These are phyloP conservation scores for Phaeotremella fagi DNA, from an alignment of 768 basidiomycete genomes.

Conservation along the genomic window DNA sequence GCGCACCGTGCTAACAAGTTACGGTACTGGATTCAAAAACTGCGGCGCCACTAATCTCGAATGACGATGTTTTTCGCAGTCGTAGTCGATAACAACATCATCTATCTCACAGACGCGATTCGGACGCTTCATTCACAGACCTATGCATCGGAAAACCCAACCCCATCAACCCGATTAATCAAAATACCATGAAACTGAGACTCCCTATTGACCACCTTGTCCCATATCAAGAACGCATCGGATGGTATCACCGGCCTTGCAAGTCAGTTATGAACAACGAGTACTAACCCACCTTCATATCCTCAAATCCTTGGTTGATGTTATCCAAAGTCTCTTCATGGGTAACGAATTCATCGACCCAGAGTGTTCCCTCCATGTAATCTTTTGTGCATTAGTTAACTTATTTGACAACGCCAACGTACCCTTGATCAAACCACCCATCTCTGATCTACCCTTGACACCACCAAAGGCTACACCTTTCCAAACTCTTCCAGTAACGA, in stretches of 20 bases:
- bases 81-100: no score
- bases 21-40: no score
- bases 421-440: constrained; percentile 91
- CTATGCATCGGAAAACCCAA: no score
- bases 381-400: constrained; percentile 22
- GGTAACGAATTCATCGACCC: constrained; percentile 91
- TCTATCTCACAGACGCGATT: no score
- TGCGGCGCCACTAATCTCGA: no score
- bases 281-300: constrained; percentile 80
- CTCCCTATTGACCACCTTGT: neutral
- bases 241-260: constrained; percentile 80
- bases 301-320: constrained; percentile 82
- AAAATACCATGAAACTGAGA: neutral
- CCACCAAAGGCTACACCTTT: constrained; percentile 94
- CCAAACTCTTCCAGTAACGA: constrained; percentile 57
- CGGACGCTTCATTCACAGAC: no score
- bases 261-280: constrained; percentile 1
- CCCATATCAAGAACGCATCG: constrained; percentile 91
- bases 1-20: no score
- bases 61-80: no score
- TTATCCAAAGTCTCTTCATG: constrained; percentile 69
- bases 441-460: constrained; percentile 93
- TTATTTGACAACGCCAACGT: constrained; percentile 13
- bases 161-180: neutral
- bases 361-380: constrained; percentile 47